Conservation (phyloP, 2,329 filamentous ascomycete species). For the Furcasterigmium furcatum region DNA sequence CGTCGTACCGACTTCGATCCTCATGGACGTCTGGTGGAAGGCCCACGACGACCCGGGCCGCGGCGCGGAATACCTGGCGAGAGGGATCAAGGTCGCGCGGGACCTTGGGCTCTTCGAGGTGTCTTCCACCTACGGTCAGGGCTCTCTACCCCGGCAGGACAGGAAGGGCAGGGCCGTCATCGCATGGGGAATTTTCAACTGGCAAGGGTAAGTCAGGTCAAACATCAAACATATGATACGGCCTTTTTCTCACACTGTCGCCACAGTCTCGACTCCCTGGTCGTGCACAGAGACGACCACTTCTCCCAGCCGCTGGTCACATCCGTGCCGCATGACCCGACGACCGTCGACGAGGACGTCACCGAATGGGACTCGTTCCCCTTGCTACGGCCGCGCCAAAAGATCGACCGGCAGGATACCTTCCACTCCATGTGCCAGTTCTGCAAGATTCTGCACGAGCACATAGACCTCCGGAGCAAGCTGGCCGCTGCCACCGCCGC, state of each 20-base stretch:
- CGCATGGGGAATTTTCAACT: background rate
- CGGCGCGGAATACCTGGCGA: background rate
- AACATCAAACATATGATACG: background rate
- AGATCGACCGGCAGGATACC: background rate
- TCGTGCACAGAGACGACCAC: background rate
- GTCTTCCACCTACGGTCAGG: background rate
- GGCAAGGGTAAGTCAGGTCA: background rate
- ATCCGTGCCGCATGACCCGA: background rate
- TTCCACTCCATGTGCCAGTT: background rate
- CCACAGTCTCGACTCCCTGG: background rate
- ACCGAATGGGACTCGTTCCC: background rate
- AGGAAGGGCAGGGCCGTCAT: background rate
- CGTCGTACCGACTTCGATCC: background rate
- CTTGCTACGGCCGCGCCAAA: background rate
- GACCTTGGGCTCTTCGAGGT: background rate
- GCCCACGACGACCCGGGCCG: background rate
- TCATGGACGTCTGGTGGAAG: background rate
- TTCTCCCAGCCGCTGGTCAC: background rate
- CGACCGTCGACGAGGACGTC: background rate
- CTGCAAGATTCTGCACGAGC: background rate
- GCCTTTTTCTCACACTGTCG: background rate
- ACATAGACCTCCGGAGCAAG: background rate
- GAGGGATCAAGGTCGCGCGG: background rate
- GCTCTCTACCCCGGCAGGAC: background rate
- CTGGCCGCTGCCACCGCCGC: background rate